These are phyloP conservation scores for Penicillium paneum DNA, from an alignment of 2,329 filamentous ascomycete species.

Conservation along the genomic window DNA sequence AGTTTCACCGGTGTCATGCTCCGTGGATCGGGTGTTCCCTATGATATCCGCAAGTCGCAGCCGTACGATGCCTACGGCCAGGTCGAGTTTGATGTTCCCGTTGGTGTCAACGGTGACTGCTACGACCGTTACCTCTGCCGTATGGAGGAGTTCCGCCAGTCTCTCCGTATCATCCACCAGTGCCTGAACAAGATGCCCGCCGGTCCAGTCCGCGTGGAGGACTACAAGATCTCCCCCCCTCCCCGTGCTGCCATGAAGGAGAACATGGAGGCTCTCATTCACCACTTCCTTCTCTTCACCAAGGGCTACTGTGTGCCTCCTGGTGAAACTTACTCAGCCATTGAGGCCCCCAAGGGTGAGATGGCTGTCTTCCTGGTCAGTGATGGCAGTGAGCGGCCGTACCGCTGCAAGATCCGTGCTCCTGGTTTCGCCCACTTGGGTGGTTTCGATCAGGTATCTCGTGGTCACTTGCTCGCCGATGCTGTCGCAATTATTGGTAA, in stretches of 20 bases:
- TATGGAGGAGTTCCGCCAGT: constrained; percentile 99
- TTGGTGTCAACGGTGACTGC: constrained; percentile 95
- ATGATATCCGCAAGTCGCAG: constrained; percentile 93
- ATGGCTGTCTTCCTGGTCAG: constrained; percentile 98
- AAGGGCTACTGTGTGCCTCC: constrained; percentile 97
- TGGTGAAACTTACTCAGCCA: constrained; percentile 95
- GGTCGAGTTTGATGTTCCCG: constrained; percentile 97
- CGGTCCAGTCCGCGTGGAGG: constrained; percentile 90
- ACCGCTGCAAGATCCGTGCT: constrained; percentile 95
- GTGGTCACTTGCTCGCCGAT: constrained; percentile 91
- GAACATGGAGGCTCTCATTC: constrained; percentile 99
- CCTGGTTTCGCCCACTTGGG: constrained; percentile 93
- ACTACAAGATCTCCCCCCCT: constrained; percentile 96
- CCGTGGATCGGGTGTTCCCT: constrained; percentile 90
- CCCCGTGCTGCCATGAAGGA: constrained; percentile 99
- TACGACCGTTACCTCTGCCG: constrained; percentile 98
- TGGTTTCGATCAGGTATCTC: constrained; percentile 89
- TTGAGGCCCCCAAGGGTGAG: constrained; percentile 99
- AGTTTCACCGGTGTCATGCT: constrained; percentile 98
- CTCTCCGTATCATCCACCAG: constrained; percentile 95
- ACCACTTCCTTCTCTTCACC: constrained; percentile 98
- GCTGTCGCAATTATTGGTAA: constrained; percentile 87
- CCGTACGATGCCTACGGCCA: constrained; percentile 97
- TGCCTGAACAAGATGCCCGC: constrained; percentile 98
- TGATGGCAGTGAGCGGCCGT: constrained; percentile 92